phyloP scores from a whole-genome alignment of 2,329 filamentous ascomycete genomes.

The Calonectria hongkongensis region DNA sequence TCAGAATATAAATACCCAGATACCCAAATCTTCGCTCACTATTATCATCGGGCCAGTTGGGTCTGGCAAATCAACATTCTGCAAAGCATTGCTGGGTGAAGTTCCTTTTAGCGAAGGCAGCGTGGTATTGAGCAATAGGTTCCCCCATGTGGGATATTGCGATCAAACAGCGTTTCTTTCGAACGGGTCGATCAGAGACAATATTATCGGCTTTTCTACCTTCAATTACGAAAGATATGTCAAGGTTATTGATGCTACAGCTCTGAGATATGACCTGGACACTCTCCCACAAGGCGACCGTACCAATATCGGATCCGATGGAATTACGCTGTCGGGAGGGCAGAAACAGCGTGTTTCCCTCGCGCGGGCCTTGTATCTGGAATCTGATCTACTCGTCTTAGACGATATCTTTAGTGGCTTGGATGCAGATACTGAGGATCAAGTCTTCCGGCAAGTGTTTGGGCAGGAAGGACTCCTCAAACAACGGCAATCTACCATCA shows the following conservation, averaged over 20 bases:
- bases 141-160: slow-evolving; percentile 28
- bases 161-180: slow-evolving; percentile 30
- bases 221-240: slow-evolving; percentile 17
- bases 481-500: slow-evolving; percentile 24
- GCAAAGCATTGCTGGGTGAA: slow-evolving; percentile 58
- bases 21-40: slow-evolving; percentile 41
- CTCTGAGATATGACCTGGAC: slow-evolving; percentile 16
- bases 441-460: slow-evolving; percentile 47
- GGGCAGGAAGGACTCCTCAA: slow-evolving; percentile 43
- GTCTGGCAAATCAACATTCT: slow-evolving; percentile 58
- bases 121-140: neutral
- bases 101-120: slow-evolving; percentile 38
- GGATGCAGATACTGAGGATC: slow-evolving; percentile 50
- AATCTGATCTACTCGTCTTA: slow-evolving; percentile 48
- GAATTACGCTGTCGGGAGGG: slow-evolving; percentile 21
- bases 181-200: slow-evolving; percentile 27
- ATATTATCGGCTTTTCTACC: slow-evolving; percentile 7
- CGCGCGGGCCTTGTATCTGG: slow-evolving; percentile 52
- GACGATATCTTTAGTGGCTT: slow-evolving; percentile 57
- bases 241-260: slow-evolving; percentile 11
- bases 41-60: slow-evolving; percentile 60
- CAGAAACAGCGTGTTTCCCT: slow-evolving; percentile 47
- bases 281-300: slow-evolving; percentile 11
- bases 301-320: slow-evolving; percentile 30
- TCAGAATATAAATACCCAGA: slow-evolving; percentile 12